phyloP scores from a whole-genome alignment of 805 yeast species.

The Pichia sporocuriosa region DNA sequence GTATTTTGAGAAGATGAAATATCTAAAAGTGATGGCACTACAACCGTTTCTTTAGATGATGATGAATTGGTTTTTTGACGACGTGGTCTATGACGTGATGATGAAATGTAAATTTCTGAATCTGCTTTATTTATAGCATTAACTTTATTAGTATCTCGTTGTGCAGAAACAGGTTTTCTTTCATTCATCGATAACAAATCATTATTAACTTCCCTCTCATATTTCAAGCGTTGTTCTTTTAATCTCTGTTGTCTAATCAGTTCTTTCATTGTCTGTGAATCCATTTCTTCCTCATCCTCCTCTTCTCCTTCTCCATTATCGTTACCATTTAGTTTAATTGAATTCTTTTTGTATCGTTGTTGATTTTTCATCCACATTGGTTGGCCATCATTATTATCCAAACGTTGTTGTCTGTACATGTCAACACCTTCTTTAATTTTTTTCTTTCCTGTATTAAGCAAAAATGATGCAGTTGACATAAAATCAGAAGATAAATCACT shows the following conservation, averaged over 20 bases:
- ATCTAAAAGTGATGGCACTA: neutral
- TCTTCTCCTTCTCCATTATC: slow-evolving; percentile 41
- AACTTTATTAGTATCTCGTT: neutral
- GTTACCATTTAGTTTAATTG: slow-evolving; percentile 30
- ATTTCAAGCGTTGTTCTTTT: slow-evolving; percentile 4
- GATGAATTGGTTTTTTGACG: neutral
- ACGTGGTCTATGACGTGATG: slow-evolving; percentile 10
- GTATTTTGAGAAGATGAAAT: slow-evolving; percentile 1
- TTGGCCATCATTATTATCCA: slow-evolving; percentile 27
- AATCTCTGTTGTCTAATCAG: slow-evolving; percentile 18
- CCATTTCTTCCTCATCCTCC: slow-evolving; percentile 29
- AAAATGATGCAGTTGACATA: slow-evolving; percentile 50
- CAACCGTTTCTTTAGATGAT: neutral
- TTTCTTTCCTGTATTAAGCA: slow-evolving; percentile 52
- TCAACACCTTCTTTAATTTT: slow-evolving; percentile 58
- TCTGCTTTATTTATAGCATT: slow-evolving; percentile 3
- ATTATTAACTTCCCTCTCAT: neutral
- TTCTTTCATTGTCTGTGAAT: slow-evolving; percentile 30
- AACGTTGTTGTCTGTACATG: slow-evolving; percentile 38
- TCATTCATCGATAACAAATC: neutral
- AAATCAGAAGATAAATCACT: slow-evolving; percentile 51
- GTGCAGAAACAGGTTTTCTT: neutral
- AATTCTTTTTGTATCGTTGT: slow-evolving; percentile 38
- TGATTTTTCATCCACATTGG: slow-evolving; percentile 78
- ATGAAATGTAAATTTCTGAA: slow-evolving; percentile 20